These are phyloP conservation scores for Venturia carpophila DNA, from an alignment of 2,329 filamentous ascomycete genomes.

Conservation along the genomic window DNA sequence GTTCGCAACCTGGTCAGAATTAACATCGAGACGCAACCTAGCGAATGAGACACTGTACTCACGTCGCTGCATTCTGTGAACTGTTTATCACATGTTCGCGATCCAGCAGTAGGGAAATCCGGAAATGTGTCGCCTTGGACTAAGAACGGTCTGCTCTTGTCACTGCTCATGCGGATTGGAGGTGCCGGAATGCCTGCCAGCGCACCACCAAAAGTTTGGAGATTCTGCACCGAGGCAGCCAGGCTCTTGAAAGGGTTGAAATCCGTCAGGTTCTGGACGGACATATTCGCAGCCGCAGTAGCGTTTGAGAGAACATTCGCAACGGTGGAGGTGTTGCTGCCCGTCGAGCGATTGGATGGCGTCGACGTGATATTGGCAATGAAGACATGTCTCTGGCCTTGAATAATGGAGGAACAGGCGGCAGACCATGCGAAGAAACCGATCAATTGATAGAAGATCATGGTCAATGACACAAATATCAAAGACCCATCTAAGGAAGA, in stretches of 20 bases:
- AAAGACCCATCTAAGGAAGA: neutral
- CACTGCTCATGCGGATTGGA: constrained; percentile 14
- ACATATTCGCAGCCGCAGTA: neutral
- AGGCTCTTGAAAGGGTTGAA: neutral
- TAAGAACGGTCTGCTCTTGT: constrained; percentile 15
- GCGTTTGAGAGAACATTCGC: neutral
- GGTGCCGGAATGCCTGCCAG: constrained; percentile 20
- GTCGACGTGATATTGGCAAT: neutral
- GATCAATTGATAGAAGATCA: neutral
- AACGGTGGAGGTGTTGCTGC: neutral
- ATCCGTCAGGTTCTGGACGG: neutral
- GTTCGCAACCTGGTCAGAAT: neutral
- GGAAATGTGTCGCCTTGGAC: constrained; percentile 18
- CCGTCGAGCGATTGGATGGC: neutral
- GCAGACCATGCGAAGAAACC: neutral
- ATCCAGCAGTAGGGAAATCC: constrained; percentile 17
- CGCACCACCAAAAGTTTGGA: constrained; percentile 19
- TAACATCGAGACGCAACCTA: neutral
- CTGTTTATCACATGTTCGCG: constrained; percentile 18
- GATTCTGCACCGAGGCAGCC: constrained; percentile 11
- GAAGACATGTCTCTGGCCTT: constrained; percentile 2
- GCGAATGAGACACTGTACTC: neutral
- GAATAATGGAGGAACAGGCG: neutral
- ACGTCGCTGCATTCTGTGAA: constrained; percentile 15
- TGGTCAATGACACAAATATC: neutral